Base-by-base conservation (phyloP, 495 filamentous ascomycete species). In the Xylaria cubensis region DNA sequence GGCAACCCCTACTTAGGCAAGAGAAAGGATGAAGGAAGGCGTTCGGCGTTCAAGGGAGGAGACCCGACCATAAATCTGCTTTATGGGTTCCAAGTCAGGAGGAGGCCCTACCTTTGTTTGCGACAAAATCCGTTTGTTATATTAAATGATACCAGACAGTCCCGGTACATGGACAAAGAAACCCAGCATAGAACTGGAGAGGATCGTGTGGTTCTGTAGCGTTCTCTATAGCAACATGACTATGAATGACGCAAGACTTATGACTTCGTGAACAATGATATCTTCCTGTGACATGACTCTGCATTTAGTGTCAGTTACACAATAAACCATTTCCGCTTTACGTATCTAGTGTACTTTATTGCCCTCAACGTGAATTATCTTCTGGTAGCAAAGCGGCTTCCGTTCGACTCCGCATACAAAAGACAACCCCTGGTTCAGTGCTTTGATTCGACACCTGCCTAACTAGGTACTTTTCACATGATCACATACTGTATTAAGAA, bases 41-140 rank as follows among this genome's bases (percentile, higher is more conserved):
- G 69, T 62, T 50, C 12, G 69, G 69, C 32, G 69, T 71, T 71
- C 21, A 64, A 13, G 69, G 44, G 36, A 64, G 59, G 36, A 46
- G 56, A 12, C 58, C 58, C 6, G 29, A 64, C 68, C 21, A 34
- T 41, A 36, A 58, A 63, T 36, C 13, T 56, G 9, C 44, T 39
- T 53, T 10, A 8, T n/a, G 2, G 7, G 9, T 19, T 42, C 29
- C 48, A n/a, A 19, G 34, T 26, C 7, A 55, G 1, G 26, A 32
- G 58, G 59, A 12, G 39, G n/a, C 5, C 17, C 39, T 39, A 61
- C 19, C 24, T 59, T 59, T 59, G 50, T 56, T 26, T 56, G 53
- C 26, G 26, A 56, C 53, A 56, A 32, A 56, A 56, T 26, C 21
- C 10, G 32, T 61, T 61, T 61, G 58, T 39, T 61, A 64, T 64